Conservation (phyloP, 352 stramenopile species). For the Pythium folliculosum region DNA sequence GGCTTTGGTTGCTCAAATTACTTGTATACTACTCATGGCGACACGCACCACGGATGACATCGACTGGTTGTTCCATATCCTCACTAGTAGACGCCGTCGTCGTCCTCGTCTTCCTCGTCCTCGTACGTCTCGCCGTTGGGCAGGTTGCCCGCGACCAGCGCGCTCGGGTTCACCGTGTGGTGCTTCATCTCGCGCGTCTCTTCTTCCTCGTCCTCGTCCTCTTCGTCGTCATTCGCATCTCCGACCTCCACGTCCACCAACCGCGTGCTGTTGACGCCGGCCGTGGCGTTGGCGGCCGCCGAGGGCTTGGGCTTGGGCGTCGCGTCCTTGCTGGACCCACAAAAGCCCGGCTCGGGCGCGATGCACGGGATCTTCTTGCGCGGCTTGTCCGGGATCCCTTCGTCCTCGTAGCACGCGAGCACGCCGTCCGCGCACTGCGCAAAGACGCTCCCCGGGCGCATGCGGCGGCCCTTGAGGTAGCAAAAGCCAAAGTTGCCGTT, state of each 20-base stretch:
- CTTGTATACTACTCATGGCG: too few relatives aligned
- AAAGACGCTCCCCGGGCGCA: conserved; percentile 40
- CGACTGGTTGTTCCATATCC: neutral
- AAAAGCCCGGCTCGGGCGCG: conserved; percentile 36
- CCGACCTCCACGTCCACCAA: conserved; percentile 8
- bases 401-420: conserved; percentile 42
- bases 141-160: conserved; percentile 34
- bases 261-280: neutral
- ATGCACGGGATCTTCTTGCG: conserved; percentile 32
- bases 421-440: conserved; percentile 40
- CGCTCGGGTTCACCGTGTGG: conserved; percentile 33
- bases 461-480: conserved; percentile 50
- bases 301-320: conserved; percentile 1
- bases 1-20: neutral
- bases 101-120: conserved; percentile 25
- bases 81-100: conserved; percentile 17
- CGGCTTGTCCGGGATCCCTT: conserved; percentile 47
- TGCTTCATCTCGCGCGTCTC: conserved; percentile 7
- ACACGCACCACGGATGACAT: neutral
- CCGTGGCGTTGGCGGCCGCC: neutral
- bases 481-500: conserved; percentile 45
- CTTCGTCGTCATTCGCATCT: conserved; percentile 10
- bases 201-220: conserved; percentile 8
- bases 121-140: conserved; percentile 29
- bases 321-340: conserved; percentile 28